Base-by-base conservation (phyloP, 2,329 filamentous ascomycete species). In the Cladosporium velox region DNA sequence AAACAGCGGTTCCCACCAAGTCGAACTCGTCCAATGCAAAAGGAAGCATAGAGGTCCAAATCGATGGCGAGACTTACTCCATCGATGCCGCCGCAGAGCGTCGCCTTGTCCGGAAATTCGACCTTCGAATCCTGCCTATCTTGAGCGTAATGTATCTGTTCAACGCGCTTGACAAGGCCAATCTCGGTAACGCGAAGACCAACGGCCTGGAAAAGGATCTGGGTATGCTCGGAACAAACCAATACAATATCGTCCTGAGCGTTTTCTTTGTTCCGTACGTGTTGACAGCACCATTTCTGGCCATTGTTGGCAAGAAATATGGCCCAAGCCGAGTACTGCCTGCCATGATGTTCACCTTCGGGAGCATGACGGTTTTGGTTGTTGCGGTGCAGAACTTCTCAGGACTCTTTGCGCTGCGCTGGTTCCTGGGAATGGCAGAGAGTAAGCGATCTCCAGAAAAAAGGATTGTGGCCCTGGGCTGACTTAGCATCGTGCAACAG, bases 201-300 rank as follows among this genome's bases (percentile, higher is more conserved):
- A 79, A 79, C 51, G 75, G 76, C 14, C 75, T 83, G 68, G 80
- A 83, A 63, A 79, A 78, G 28, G 85, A 88, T 71, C 78, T 91
- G 24, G 75, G 85, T 35, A 88, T 92, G 77, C 82, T 82, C 52
- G 76, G 78, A 0, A 75, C 72, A 83, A 87, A 68, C 84, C 91
- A 74, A 38, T 75, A 92, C 79, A 91, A 91, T 74, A 83, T 87
- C 32, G 84, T 91, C 58, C 77, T 92, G 41, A 85, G 83, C 61
- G 87, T 93, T 69, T 93, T 93, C 81, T 93, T 90, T 77, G 82
- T 92, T 7, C 90, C 90, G 0, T 92, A 90, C 74, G 89, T 91
- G 41, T 73, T 92, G 3, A 90, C 88, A 64, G 89, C 88, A 1
- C 88, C 88, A 0, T 86, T 88, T 1, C 77, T 91, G 47, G 83